Percentiles rank a stretch among this genome's conserved stretches.
These are phyloP conservation scores for Globisporangium mamillatum DNA, from an alignment of 352 stramenopile genomes.

Conservation along the genomic window DNA sequence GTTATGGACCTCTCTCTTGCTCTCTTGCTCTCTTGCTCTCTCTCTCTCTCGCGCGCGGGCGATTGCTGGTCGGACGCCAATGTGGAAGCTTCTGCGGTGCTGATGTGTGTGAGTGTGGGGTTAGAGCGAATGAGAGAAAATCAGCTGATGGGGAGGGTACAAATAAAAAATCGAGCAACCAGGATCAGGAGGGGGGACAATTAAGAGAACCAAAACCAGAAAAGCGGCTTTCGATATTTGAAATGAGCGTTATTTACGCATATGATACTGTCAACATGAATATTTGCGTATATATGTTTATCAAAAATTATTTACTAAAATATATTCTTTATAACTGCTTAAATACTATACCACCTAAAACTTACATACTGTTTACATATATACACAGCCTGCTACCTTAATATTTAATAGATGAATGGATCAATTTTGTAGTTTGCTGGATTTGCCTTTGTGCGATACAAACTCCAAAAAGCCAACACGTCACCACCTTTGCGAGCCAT, in stretches of 20 bases:
- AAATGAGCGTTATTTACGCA: neutral
- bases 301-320: neutral
- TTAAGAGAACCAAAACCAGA: neutral
- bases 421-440: too few species aligned
- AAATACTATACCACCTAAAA: neutral
- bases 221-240: neutral
- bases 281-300: neutral
- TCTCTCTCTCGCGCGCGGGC: neutral
- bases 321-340: neutral
- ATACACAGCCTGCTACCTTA: neutral
- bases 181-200: neutral
- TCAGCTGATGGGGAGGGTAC: neutral
- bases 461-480: neutral
- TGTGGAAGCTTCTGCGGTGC: neutral
- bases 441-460: neutral
- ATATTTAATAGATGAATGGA: too few species aligned
- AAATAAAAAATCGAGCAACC: neutral
- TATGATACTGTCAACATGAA: too few species aligned
- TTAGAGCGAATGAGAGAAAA: neutral
- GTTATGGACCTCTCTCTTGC: neutral
- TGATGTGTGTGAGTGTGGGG: neutral
- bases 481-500: slow-evolving; percentile 2
- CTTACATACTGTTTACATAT: neutral
- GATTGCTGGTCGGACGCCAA: neutral
- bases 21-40: neutral